These are phyloP conservation scores for Penicillium sp. DNA, from an alignment of 2,329 filamentous ascomycete species.

Conservation along the genomic window DNA sequence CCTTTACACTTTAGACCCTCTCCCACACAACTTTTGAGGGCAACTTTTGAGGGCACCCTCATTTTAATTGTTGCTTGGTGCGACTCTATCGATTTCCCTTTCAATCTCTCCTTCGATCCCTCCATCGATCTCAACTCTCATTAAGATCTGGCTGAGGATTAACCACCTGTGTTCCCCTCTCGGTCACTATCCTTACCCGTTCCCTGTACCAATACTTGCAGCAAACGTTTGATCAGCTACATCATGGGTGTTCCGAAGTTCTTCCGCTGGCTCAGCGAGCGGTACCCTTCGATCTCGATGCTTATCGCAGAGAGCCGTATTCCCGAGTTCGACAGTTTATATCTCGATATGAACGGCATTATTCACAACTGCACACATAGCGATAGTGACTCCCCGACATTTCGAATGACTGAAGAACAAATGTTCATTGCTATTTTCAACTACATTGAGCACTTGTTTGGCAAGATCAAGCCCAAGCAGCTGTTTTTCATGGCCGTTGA, in stretches of 20 bases:
- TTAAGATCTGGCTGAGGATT: slow-evolving; percentile 2
- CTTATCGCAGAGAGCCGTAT: slow-evolving; percentile 98
- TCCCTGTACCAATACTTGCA: slow-evolving; percentile 7
- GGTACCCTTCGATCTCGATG: slow-evolving; percentile 97
- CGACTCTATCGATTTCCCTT: slow-evolving; percentile 1
- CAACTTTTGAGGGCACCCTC: background rate
- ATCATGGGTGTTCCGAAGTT: slow-evolving; percentile 74
- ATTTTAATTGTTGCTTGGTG: background rate
- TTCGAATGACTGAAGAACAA: slow-evolving; percentile 91
- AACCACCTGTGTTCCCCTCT: background rate
- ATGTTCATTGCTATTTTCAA: slow-evolving; percentile 99
- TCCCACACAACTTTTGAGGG: background rate
- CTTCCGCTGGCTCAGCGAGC: slow-evolving; percentile 98
- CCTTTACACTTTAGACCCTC: background rate
- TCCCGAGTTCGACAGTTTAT: slow-evolving; percentile 96
- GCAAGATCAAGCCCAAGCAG: slow-evolving; percentile 97
- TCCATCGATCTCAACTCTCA: slow-evolving; percentile 8
- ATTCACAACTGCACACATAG: slow-evolving; percentile 99
- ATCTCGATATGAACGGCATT: slow-evolving; percentile 90
- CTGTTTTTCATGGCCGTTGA: slow-evolving; percentile 99
- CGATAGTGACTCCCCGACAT: slow-evolving; percentile 84
- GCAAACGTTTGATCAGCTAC: slow-evolving; percentile 18
- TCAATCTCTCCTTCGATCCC: too few species aligned
- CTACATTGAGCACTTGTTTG: slow-evolving; percentile 97
- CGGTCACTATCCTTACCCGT: slow-evolving; percentile 2